phyloP scores from a whole-genome alignment of 805 yeast species.

The Ogataea saltuana region DNA sequence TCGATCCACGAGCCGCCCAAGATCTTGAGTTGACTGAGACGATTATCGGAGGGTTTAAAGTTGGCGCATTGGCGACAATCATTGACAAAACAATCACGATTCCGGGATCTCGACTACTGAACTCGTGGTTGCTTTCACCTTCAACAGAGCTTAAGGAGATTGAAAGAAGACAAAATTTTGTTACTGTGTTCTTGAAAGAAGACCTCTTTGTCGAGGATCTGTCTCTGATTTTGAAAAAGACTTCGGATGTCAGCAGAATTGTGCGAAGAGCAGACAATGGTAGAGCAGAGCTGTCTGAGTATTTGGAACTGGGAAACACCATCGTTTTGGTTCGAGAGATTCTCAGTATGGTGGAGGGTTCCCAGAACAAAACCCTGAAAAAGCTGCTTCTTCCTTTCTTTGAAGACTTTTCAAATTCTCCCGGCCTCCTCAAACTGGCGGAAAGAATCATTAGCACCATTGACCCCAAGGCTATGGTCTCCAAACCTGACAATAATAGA shows the following conservation, averaged over 20 bases:
- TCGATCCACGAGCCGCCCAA: slow-evolving; percentile 77
- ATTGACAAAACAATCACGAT: slow-evolving; percentile 75
- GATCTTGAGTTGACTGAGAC: slow-evolving; percentile 72
- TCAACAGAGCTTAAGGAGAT: slow-evolving; percentile 60
- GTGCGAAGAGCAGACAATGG: slow-evolving; percentile 56
- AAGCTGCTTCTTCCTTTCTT: slow-evolving; percentile 25
- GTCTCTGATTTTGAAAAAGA: slow-evolving; percentile 40
- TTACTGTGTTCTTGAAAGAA: slow-evolving; percentile 43
- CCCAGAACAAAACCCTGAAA: slow-evolving; percentile 7
- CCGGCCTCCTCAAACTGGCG: slow-evolving; percentile 23
- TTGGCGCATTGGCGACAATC: slow-evolving; percentile 71
- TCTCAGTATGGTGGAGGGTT: slow-evolving; percentile 16
- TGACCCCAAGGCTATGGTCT: slow-evolving; percentile 20
- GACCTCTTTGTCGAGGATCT: slow-evolving; percentile 33
- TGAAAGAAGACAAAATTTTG: slow-evolving; percentile 52
- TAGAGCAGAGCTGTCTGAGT: slow-evolving; percentile 33
- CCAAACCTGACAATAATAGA: slow-evolving; percentile 19
- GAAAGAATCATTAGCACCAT: slow-evolving; percentile 33
- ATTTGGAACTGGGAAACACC: slow-evolving; percentile 32
- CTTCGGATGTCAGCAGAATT: slow-evolving; percentile 60
- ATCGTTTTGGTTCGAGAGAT: slow-evolving; percentile 33
- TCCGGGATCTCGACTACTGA: slow-evolving; percentile 77
- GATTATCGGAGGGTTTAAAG: slow-evolving; percentile 53
- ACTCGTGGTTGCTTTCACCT: slow-evolving; percentile 84
- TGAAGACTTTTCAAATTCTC: slow-evolving; percentile 16